A percentile compares a stretch with the other conserved stretches of the same genome.
These are phyloP conservation scores for Neobulgaria alba DNA, from an alignment of 2,329 filamentous ascomycete species.

Conservation along the genomic window DNA sequence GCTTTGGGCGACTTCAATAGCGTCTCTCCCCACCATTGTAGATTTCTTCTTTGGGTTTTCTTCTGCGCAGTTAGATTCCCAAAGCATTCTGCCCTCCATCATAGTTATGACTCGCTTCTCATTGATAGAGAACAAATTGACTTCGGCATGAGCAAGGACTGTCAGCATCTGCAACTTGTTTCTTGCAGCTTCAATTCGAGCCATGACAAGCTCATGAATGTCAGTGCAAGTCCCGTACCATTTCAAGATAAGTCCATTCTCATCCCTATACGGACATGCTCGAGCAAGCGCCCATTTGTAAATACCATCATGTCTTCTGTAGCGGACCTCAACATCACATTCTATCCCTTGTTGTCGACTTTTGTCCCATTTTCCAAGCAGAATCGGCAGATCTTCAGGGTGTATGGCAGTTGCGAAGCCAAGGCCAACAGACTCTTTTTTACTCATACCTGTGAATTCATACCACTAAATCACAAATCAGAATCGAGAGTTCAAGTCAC, in stretches of 20 bases:
- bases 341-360: constrained; percentile 4
- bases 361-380: constrained; percentile 9
- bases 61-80: constrained; percentile 2
- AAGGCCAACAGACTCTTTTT: constrained; percentile 9
- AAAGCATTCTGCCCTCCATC: constrained; percentile 17
- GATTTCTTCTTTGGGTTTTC: constrained; percentile 8
- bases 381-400: constrained; percentile 11
- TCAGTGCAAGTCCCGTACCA: constrained; percentile 23
- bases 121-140: constrained; percentile 19
- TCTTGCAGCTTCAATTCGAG: constrained; percentile 17
- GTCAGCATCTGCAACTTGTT: constrained; percentile 18
- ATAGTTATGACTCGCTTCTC: constrained; percentile 13
- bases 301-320: constrained; percentile 17
- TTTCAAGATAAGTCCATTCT: constrained; percentile 14
- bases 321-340: constrained; percentile 17
- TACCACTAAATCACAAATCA: no score
- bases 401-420: constrained; percentile 12
- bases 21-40: constrained; percentile 10
- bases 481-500: no score
- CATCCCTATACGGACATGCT: constrained; percentile 11
- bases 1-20: constrained; percentile 9
- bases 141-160: constrained; percentile 20
- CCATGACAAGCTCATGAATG: constrained; percentile 20
- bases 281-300: constrained; percentile 22
- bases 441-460: constrained; percentile 18